Percentiles rank a stretch among this genome's conserved stretches.
phyloP scores from a whole-genome alignment of 192 early-diverging fungal species.

The Chytriomyces sp. region DNA sequence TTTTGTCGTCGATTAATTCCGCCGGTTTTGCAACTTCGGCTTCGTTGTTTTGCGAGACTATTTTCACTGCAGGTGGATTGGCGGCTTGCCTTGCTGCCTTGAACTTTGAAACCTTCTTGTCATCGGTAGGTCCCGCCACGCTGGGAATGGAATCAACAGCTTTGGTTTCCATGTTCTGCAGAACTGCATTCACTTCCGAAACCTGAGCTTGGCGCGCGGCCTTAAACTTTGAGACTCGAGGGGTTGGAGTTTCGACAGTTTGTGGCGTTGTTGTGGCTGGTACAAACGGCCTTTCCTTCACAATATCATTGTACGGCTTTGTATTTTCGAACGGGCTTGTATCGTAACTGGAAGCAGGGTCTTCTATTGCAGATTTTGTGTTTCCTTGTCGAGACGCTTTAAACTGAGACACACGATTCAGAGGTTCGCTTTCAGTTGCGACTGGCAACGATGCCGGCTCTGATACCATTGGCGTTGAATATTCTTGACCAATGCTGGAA shows the following conservation, averaged over 20 bases:
- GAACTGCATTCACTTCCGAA: not conserved
- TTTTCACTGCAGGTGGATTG: not conserved
- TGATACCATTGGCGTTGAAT: not conserved
- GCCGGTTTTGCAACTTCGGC: not conserved
- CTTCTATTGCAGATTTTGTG: no score
- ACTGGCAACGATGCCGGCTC: not conserved
- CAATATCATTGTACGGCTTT: not conserved
- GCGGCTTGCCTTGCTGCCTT: not conserved
- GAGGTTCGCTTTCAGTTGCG: not conserved
- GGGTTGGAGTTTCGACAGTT: not conserved
- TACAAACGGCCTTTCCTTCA: not conserved
- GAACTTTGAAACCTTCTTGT: not conserved
- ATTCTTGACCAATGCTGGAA: not conserved
- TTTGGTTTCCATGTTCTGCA: not conserved
- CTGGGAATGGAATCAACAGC: not conserved
- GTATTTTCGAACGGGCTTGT: no score
- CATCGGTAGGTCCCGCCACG: no score
- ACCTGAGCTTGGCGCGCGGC: not conserved
- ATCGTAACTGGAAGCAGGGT: no score
- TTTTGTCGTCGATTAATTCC: not conserved
- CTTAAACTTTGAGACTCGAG: not conserved
- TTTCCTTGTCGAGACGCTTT: slow-evolving; percentile 1
- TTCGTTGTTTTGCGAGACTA: not conserved
- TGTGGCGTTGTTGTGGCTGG: not conserved
- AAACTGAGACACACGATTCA: not conserved